Evolutionary conservation across 192 early-diverging fungal species (phyloP), one percentile per base, ranked within the genome.

Genomic region (Backusella australiensis): DNA sequence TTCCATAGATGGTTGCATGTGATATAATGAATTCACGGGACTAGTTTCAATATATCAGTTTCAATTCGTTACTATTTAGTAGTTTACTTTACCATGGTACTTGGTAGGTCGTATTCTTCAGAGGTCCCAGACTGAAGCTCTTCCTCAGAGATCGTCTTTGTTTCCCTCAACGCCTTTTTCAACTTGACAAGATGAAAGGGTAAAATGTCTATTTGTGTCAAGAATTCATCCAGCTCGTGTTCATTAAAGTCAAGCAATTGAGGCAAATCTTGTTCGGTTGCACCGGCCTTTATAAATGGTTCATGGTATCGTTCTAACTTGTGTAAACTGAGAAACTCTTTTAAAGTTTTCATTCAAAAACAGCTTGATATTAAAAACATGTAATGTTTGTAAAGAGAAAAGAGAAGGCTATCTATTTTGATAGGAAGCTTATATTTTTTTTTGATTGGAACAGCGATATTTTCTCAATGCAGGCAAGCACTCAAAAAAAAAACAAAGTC

Each of bases 1-100:
- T 89, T 15, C 88, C 88, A 38, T 86, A 89, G 67, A 89, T 88
- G 6, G 78, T 78, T 1, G 88, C 85, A 63, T 86, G 88, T 26
- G 84, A 78, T 67, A 87, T 76, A 71, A 88, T 87, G 15, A 84
- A 49, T 26, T 87, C 84, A 23, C 74, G 80, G 11, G 84, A 65
- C 14, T 63, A 72, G 70, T 38, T 75, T 75, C 65, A 72, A 74
- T 26, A 14, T 56, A 29, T 63, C 11, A 14, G 56, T 63, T 59
- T 14, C 6, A 14, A 3, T 63, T 4, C 4, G 0, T 29, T 63
- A 14, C 23, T 63, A 39, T 12, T 53, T 21, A 6, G 5, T 53
- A 21, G 21, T 29, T 21, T 63, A 26, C 11, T 63, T 63, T 63
- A 63, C 56, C 21, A 29, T 63, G 26, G 56, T 63, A 8, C 23